Base-by-base conservation (phyloP, 352 stramenopile species). In the Phytopythium cucurbitacearum region DNA sequence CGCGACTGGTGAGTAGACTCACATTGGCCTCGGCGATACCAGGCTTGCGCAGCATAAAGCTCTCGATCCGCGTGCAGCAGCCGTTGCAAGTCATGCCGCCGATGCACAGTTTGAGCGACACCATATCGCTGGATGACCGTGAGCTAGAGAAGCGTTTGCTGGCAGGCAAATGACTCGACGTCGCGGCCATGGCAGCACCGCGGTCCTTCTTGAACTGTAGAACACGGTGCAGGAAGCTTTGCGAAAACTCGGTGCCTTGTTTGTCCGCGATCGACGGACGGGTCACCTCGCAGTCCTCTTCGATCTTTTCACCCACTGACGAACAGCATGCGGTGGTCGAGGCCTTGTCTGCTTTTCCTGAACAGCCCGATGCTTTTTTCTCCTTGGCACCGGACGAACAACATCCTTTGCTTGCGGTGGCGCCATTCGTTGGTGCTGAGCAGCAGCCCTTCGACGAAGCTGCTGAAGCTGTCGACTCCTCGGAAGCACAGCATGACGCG, bases 51-150 rank as follows among this genome's bases (percentile, higher is more conserved):
- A 9, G 54, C 57, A 95, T 69, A 40, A 85, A 89, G 45, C 60
- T 69, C 53, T 94, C 83, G 53, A 96, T 89, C 39, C 87, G 86
- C n/a, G 72, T 85, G 48, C 86, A 91, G 67, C 87, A 96, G 39
- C 83, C 79, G 7, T 76, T 91, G 67, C 87, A 95, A 11, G 85
- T 95, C 87, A 96, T 96, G 11, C 87, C 85, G 41, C 65, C 67
- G 39, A 90, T 90, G 57, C 70, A 69, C 8, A 90, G 63, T 6
- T 76, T 71, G 47, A 87, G 60, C 4, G 69, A 71, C 45, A 65
- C 63, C 51, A 70, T 65, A 9, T 43, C 52, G n/a, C 51, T 37
- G 7, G 54, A 65, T 3, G 52, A 54, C 13, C 21, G 35, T 3
- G 48, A 50, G 16, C 45, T 55, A 15, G 56, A 49, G 5, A 62